Base-by-base conservation (phyloP, 2,329 filamentous ascomycete species). In the Aspergillus texensis region DNA sequence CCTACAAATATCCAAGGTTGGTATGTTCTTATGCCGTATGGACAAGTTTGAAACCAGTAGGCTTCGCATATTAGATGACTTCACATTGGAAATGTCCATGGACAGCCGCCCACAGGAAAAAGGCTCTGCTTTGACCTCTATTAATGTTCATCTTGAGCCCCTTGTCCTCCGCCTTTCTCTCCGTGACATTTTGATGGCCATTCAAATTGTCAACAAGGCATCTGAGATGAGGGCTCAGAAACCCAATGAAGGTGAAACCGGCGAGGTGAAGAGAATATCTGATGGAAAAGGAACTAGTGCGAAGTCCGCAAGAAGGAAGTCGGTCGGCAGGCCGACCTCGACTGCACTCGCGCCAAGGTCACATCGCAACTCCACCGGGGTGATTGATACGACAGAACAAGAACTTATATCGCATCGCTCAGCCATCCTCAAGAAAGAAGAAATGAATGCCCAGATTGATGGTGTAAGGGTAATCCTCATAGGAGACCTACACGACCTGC, bases 1-100 rank as follows among this genome's bases (percentile, higher is more conserved):
- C 0, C 86, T 99, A 74, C 94, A 99, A 74, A 88, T 99, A 3
- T 94, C 93, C 9, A 90, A 98, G 73, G 87, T 98, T 59, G 95
- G 95, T 70, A 99, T 99, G 95, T 99, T 97, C 77, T 79, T 99
- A 36, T 99, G 96, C 75, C 91, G 95, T 14, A 99, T 99, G 95
- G 96, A 99, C 77, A 92, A 89, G 67, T 98, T 98, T 70, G 94
- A 99, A 70, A 93, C 91, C 4, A 94, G 90, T 46, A 88, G 93
- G 43, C 84, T 99, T 54, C 89, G 95, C 21, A 97, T 99, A 65
- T 87, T 99, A 36, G 96, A 99, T 74, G 94, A 99, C 77, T 99
- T 99, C 76, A 97, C 93, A 3, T 83, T 98, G 11, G 91, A 95
- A 67, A 84, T 96, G 71, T 95, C 92, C 3, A 88, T 99, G 82